These are phyloP conservation scores for Xylaria cubensis DNA, from an alignment of 495 filamentous ascomycete genomes.

Conservation along the genomic window DNA sequence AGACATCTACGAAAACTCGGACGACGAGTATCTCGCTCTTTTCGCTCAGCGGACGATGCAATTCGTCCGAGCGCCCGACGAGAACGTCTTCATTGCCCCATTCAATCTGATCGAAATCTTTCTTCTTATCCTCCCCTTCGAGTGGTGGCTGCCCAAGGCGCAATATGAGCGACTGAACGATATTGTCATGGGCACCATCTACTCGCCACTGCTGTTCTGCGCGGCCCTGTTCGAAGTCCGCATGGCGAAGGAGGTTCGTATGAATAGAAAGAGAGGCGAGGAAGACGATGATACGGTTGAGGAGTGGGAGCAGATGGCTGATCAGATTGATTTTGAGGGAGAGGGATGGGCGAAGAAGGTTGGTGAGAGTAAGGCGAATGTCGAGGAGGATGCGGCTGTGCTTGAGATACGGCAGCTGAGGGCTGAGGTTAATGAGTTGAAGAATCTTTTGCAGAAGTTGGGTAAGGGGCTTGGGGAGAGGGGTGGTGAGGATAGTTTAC, in stretches of 20 bases:
- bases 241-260: slow-evolving; percentile 68
- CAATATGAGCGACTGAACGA: slow-evolving; percentile 83
- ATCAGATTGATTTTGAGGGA: slow-evolving; percentile 74
- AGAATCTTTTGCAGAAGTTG: slow-evolving; percentile 37
- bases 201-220: slow-evolving; percentile 81
- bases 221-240: slow-evolving; percentile 78
- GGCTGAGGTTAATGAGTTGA: slow-evolving; percentile 73
- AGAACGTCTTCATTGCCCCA: slow-evolving; percentile 96
- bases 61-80: slow-evolving; percentile 94
- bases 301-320: slow-evolving; percentile 88
- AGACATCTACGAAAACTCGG: slow-evolving; percentile 92
- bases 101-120: slow-evolving; percentile 95
- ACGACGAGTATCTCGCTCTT: slow-evolving; percentile 92
- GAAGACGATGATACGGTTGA: slow-evolving; percentile 88
- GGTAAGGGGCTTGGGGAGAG: slow-evolving; percentile 21
- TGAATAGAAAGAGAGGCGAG: slow-evolving; percentile 79
- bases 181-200: slow-evolving; percentile 82
- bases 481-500: neutral
- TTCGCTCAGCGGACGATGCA: slow-evolving; percentile 92
- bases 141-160: slow-evolving; percentile 86
- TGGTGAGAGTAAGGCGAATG: slow-evolving; percentile 72
- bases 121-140: slow-evolving; percentile 77
- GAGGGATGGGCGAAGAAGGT: slow-evolving; percentile 84
- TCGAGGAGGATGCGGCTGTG: slow-evolving; percentile 73
- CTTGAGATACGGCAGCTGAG: slow-evolving; percentile 71